A percentile compares a stretch with the other conserved stretches of the same genome.
These are phyloP conservation scores for Dictyostelium capitatum DNA, from an alignment of 78 protist genomes.

Conservation along the genomic window DNA sequence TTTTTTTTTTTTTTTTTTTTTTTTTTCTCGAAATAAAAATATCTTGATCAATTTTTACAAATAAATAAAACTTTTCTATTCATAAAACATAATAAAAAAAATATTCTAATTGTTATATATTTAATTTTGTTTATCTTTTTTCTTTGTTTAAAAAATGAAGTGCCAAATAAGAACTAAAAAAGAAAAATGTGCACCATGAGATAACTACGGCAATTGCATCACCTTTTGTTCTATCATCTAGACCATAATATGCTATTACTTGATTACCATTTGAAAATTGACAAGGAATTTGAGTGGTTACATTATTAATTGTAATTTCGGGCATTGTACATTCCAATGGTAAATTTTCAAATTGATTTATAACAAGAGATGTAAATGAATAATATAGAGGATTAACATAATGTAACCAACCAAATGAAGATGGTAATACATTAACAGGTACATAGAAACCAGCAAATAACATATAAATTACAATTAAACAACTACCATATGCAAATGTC, in stretches of 20 bases:
- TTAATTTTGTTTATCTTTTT: slow-evolving; percentile 47
- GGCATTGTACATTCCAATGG: slow-evolving; percentile 24
- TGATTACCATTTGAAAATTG: slow-evolving; percentile 59
- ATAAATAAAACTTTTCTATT: no score
- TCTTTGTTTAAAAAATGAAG: slow-evolving; percentile 45
- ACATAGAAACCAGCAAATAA: slow-evolving; percentile 76
- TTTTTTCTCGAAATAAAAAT: no score
- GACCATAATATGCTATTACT: slow-evolving; percentile 25
- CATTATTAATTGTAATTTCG: not conserved
- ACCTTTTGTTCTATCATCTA: slow-evolving; percentile 50
- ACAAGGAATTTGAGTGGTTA: slow-evolving; percentile 1
- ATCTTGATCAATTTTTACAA: no score
- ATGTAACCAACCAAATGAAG: slow-evolving; percentile 64
- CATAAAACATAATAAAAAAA: no score
- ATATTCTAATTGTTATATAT: no score
- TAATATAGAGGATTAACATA: slow-evolving; percentile 35
- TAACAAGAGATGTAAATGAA: slow-evolving; percentile 26
- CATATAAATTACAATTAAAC: slow-evolving; percentile 22
- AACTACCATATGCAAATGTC: slow-evolving; percentile 49
- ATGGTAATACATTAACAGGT: slow-evolving; percentile 44
- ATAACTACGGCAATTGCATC: slow-evolving; percentile 34
- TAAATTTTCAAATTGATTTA: slow-evolving; percentile 32
- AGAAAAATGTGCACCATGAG: slow-evolving; percentile 45
- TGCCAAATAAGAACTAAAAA: slow-evolving; percentile 15
- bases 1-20: no score